A percentile compares a stretch with the other conserved stretches of the same genome.
These are phyloP conservation scores for Botrytis hyacinthi DNA, from an alignment of 2,329 filamentous ascomycete species.

Conservation along the genomic window DNA sequence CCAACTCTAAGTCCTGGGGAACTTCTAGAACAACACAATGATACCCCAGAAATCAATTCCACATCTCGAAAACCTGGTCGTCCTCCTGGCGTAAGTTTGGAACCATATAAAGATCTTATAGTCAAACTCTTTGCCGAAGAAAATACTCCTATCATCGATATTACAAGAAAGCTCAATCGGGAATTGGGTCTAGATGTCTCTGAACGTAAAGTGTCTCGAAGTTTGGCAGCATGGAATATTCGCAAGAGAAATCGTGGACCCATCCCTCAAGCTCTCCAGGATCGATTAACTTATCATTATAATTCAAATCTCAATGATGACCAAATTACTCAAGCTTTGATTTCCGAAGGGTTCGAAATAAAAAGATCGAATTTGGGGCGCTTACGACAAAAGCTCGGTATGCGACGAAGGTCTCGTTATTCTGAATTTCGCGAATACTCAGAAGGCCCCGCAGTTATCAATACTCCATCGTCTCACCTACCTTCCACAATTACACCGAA, in stretches of 20 bases:
- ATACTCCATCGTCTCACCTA: constrained; percentile 16
- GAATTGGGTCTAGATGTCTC: constrained; percentile 35
- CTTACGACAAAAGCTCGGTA: constrained; percentile 34
- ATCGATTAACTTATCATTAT: constrained; percentile 33
- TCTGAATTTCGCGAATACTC: constrained; percentile 35
- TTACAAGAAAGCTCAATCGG: constrained; percentile 32
- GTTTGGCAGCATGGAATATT: constrained; percentile 35
- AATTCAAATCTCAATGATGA: constrained; percentile 38
- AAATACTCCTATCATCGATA: constrained; percentile 34
- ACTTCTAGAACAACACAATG: neutral
- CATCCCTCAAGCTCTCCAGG: constrained; percentile 31
- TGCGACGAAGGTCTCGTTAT: constrained; percentile 35
- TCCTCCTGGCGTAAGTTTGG: constrained; percentile 31
- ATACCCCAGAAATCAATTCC: constrained; percentile 1
- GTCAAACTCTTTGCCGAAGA: constrained; percentile 33
- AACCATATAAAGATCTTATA: constrained; percentile 35
- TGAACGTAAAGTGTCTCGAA: constrained; percentile 35
- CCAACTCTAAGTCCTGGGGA: neutral
- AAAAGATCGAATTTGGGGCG: constrained; percentile 33
- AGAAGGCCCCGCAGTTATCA: constrained; percentile 19
- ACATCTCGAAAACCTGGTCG: constrained; percentile 30
- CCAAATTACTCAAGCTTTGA: constrained; percentile 32
- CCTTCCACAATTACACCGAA: constrained; percentile 16
- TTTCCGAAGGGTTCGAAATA: constrained; percentile 35
- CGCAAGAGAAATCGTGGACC: constrained; percentile 34